These are phyloP conservation scores for Eruca vesicaria DNA, from an alignment of 441 rosid genomes.

Conservation along the genomic window DNA sequence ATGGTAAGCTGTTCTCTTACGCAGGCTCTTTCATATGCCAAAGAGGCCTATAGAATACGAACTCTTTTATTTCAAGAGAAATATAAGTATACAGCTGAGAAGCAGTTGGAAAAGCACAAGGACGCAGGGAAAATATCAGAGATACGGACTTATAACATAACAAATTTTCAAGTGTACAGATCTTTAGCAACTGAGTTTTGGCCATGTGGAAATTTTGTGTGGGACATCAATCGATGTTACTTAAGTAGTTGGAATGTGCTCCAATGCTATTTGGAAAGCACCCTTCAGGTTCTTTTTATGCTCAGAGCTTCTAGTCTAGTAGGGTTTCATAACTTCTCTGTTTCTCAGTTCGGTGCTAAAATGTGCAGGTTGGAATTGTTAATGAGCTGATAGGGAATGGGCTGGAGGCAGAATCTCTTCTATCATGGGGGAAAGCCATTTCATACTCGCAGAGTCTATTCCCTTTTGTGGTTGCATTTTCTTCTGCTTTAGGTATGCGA, in stretches of 20 bases:
- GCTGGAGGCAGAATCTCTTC: constrained; percentile 66
- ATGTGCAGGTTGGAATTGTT: constrained; percentile 67
- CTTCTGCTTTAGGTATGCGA: constrained; percentile 69
- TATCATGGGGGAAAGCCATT: constrained; percentile 83
- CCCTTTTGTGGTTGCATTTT: constrained; percentile 67
- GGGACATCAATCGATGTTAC: constrained; percentile 53
- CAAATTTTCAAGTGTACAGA: constrained; percentile 46
- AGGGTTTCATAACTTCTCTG: constrained; percentile 14
- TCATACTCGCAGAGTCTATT: constrained; percentile 58
- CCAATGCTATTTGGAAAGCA: constrained; percentile 92
- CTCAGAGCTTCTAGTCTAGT: constrained; percentile 19
- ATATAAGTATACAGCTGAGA: constrained; percentile 67
- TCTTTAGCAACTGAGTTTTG: constrained; percentile 59
- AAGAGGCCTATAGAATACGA: constrained; percentile 76
- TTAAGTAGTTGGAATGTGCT: constrained; percentile 93
- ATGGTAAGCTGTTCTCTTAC: constrained; percentile 23
- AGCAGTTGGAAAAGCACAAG: constrained; percentile 42
- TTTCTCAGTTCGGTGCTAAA: constrained; percentile 18
- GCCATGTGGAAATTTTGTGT: constrained; percentile 45
- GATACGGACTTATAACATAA: constrained; percentile 41
- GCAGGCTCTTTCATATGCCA: constrained; percentile 85
- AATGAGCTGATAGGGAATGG: constrained; percentile 87
- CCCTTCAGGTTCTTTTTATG: constrained; percentile 69
- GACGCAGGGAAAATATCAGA: constrained; percentile 46
- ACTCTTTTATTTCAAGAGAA: constrained; percentile 71